A percentile compares a stretch with the other conserved stretches of the same genome.
Evolutionary conservation across 2,329 filamentous ascomycete species (phyloP).

Genomic region (Mycosphaerella sp.): DNA sequence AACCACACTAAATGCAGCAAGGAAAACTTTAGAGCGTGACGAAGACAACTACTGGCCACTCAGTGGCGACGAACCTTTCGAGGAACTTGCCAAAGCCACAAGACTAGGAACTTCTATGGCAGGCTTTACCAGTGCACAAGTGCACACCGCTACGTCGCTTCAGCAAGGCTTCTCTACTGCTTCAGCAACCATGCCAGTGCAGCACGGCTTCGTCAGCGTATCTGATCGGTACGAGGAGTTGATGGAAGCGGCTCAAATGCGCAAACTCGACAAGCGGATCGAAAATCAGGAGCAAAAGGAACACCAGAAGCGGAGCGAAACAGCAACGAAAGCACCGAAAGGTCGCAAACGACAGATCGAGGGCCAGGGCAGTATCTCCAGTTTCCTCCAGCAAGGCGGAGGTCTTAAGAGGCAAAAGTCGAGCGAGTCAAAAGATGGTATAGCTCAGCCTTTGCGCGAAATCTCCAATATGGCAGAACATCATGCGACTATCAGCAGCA

Average conservation of each 20-base stretch:
- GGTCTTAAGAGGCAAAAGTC: constrained; percentile 3
- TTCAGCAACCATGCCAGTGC: constrained; percentile 23
- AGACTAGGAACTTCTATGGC: constrained; percentile 9
- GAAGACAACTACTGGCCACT: constrained; percentile 65
- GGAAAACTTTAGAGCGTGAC: constrained; percentile 46
- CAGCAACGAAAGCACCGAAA: constrained; percentile 23
- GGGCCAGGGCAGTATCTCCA: constrained; percentile 49
- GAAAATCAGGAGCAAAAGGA: constrained; percentile 23
- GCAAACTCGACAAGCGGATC: constrained; percentile 27
- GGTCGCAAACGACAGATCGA: constrained; percentile 37
- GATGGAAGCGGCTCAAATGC: constrained; percentile 33
- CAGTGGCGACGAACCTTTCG: constrained; percentile 49
- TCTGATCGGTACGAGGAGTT: constrained; percentile 36
- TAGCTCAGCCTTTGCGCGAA: background rate
- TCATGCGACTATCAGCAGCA: background rate
- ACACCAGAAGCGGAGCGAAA: constrained; percentile 12
- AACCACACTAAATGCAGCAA: constrained; percentile 47
- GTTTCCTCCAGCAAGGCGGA: constrained; percentile 43
- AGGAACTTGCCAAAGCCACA: constrained; percentile 33
- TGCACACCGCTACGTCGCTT: constrained; percentile 23
- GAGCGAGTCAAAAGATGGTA: background rate
- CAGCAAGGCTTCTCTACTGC: constrained; percentile 29
- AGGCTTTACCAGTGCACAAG: constrained; percentile 18
- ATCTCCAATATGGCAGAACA: constrained; percentile 17
- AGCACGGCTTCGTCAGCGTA: constrained; percentile 36